Evolutionary conservation across 208 protist species (phyloP), one percentile per base, ranked within the genome.

Genomic region (Acanthamoeba lenticulata): DNA sequence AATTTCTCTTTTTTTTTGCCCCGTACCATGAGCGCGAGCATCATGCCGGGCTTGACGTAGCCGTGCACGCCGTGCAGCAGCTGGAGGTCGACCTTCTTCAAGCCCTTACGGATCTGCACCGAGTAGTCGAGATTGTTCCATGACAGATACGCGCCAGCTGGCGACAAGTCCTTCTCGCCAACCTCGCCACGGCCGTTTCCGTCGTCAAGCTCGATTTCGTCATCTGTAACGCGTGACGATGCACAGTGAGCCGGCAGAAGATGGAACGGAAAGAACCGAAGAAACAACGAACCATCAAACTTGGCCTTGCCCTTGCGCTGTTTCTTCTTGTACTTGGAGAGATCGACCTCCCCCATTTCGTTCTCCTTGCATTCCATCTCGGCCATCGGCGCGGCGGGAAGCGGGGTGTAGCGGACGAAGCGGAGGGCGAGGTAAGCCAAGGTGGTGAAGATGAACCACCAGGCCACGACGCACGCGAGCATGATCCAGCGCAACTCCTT

Each of bases 21-120:
- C 6, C 52, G 3, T 60, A 90, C 83, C 95, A 95, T 96, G 9
- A 96, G 57, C 27, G 95, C 95, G 2, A 96, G 40, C 27, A 95
- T 69, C 95, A 96, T 96, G 72, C 95, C 95, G 45, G 95, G 95
- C 45, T 96, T 96, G n/a, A 96, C 95, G 32, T 96, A 96, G 77
- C 95, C 95, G 49, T 92, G 93, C 34, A 96, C 92, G 36, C 69
- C 92, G 38, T 94, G 72, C 1, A 96, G 47, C 9, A 96, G 57
- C 32, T 88, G 81, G 24, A 96, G 62, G 49, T 85, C 44, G 38
- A 45, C 60, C 19, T 85, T 94, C 44, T 95, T 96, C 3, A 92
- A 60, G 32, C 93, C 88, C 17, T 94, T 94, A 27, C 74, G 62
- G 1, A 95, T 52, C 32, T 93, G 67, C 0, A 96, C 95, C n/a